Evolutionary conservation across 2,329 filamentous ascomycete genomes (phyloP).

Genomic region (Ophiostoma novo-ulmi): DNA sequence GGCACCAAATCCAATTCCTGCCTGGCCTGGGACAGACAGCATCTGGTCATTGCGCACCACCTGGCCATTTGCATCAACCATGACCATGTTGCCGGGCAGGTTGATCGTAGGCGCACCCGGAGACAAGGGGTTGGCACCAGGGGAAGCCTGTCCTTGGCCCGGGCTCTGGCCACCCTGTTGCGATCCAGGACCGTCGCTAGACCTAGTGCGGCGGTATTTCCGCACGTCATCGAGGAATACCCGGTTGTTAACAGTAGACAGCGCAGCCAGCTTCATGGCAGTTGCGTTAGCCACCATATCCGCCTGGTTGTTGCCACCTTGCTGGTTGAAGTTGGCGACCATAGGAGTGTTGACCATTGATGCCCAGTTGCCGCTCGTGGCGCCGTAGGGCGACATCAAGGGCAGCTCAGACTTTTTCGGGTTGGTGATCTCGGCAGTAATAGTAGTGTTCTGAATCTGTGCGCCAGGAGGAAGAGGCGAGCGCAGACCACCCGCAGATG

Average conservation of each 20-base stretch:
- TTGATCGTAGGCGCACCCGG: conserved; percentile 58
- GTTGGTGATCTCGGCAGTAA: conserved; percentile 56
- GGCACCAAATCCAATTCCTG: conserved; percentile 50
- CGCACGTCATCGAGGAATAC: conserved; percentile 95
- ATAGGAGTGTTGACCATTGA: conserved; percentile 98
- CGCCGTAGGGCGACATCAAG: conserved; percentile 75
- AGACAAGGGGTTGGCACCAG: conserved; percentile 51
- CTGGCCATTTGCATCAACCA: conserved; percentile 92
- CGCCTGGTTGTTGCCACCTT: conserved; percentile 61
- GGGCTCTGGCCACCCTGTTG: background rate
- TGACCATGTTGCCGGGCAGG: conserved; percentile 72
- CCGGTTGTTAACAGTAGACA: conserved; percentile 97
- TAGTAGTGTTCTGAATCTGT: conserved; percentile 77
- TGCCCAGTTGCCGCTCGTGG: conserved; percentile 83
- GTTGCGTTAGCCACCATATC: conserved; percentile 99
- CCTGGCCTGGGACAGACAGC: conserved; percentile 64
- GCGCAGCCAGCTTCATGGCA: conserved; percentile 94
- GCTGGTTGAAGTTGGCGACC: conserved; percentile 72
- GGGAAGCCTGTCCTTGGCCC: conserved; percentile 37
- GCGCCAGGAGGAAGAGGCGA: conserved; percentile 60
- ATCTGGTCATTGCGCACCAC: conserved; percentile 81
- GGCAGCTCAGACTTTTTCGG: conserved; percentile 64
- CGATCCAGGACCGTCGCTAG: conserved; percentile 66
- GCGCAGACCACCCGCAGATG: conserved; percentile 65
- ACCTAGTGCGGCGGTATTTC: conserved; percentile 88